phyloP scores from a whole-genome alignment of 2,329 filamentous ascomycete genomes.

The Scolecobasidium constrictum region DNA sequence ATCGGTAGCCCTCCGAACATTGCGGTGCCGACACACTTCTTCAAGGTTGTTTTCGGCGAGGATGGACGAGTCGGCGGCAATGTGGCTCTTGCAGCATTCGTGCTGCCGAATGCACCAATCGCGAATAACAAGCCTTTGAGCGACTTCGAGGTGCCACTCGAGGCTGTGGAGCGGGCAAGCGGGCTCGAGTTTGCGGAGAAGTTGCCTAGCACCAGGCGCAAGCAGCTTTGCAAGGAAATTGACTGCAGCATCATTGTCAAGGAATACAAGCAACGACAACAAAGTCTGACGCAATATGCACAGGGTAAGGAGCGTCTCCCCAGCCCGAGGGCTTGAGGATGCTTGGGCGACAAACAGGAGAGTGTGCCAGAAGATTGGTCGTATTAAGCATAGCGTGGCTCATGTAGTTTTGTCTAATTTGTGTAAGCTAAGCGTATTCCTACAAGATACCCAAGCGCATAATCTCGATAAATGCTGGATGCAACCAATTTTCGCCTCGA shows the following conservation, averaged over 20 bases:
- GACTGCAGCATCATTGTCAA: slow-evolving; percentile 72
- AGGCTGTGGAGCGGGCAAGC: slow-evolving; percentile 83
- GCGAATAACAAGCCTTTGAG: slow-evolving; percentile 75
- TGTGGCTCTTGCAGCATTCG: slow-evolving; percentile 87
- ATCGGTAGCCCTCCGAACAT: slow-evolving; percentile 90
- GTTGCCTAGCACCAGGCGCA: slow-evolving; percentile 62
- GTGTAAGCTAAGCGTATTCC: no score
- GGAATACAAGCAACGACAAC: slow-evolving; percentile 59
- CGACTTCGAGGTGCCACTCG: slow-evolving; percentile 91
- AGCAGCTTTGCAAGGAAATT: slow-evolving; percentile 76
- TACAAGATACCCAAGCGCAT: no score
- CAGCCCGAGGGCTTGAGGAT: no score
- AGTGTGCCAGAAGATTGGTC: no score
- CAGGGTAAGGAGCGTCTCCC: not conserved
- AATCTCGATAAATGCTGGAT: no score
- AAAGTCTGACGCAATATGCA: slow-evolving; percentile 21
- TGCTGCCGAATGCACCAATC: slow-evolving; percentile 85
- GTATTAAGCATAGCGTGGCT: no score
- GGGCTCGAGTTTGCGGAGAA: slow-evolving; percentile 84
- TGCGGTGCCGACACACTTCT: slow-evolving; percentile 96
- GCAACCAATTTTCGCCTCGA: no score
- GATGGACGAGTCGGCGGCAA: slow-evolving; percentile 57
- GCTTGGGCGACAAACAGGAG: no score
- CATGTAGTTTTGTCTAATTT: no score
- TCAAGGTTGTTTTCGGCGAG: slow-evolving; percentile 97